phyloP scores from a whole-genome alignment of 2,329 filamentous ascomycete genomes.

The Aureobasidium musti region DNA sequence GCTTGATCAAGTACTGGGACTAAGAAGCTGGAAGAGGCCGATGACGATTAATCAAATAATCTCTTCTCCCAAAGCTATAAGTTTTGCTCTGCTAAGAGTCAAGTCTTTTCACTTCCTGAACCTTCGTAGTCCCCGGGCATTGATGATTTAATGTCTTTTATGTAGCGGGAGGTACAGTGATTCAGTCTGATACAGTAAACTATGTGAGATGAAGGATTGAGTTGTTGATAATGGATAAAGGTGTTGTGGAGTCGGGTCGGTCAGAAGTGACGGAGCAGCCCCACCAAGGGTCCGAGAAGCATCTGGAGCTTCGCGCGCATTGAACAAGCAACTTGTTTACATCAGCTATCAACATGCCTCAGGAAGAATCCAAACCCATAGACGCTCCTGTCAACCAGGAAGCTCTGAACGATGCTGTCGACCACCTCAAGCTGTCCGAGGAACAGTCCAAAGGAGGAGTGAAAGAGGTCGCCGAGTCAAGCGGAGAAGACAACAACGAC shows the following conservation, averaged over 20 bases:
- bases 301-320: slow-evolving; percentile 13
- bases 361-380: slow-evolving; percentile 64
- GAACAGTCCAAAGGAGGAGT: slow-evolving; percentile 36
- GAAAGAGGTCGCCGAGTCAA: background rate
- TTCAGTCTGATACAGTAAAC: too few species aligned
- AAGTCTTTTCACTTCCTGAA: background rate
- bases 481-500: slow-evolving; percentile 1
- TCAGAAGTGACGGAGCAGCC: background rate
- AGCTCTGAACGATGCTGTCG: slow-evolving; percentile 47
- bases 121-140: background rate
- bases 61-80: background rate
- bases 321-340: slow-evolving; percentile 4
- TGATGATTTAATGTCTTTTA: background rate
- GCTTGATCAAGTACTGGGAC: slow-evolving; percentile 91
- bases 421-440: slow-evolving; percentile 51
- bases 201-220: too few species aligned
- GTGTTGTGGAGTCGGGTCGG: too few species aligned
- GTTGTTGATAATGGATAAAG: too few species aligned
- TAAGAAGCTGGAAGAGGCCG: slow-evolving; percentile 44
- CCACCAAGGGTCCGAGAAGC: background rate
- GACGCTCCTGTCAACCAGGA: slow-evolving; percentile 56
- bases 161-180: background rate
- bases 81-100: background rate
- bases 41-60: background rate
- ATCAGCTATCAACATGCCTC: slow-evolving; percentile 46